Conservation (phyloP, 2,329 filamentous ascomycete species). For the Hypoxylon sp. region DNA sequence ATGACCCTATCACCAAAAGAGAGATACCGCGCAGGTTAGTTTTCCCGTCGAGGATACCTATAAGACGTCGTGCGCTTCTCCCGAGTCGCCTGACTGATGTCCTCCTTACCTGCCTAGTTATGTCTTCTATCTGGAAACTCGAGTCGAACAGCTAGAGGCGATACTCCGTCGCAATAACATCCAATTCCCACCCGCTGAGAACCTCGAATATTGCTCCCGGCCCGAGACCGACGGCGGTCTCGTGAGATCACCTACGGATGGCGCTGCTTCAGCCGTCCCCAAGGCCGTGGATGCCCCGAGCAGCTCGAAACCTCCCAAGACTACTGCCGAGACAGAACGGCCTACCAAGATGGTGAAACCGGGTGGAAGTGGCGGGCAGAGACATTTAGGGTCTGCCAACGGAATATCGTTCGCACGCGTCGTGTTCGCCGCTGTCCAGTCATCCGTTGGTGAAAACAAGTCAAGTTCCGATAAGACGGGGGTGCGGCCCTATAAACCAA, state of each 20-base stretch:
- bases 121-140: slow-evolving; percentile 91
- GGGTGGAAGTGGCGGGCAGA: slow-evolving; percentile 71
- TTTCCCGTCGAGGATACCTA: slow-evolving; percentile 1
- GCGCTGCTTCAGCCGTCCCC: slow-evolving; percentile 44
- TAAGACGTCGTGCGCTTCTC: background rate
- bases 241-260: slow-evolving; percentile 47
- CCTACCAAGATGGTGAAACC: slow-evolving; percentile 44
- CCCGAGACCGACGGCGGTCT: slow-evolving; percentile 50
- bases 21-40: slow-evolving; percentile 92
- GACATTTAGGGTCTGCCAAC: slow-evolving; percentile 83
- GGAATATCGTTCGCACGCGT: slow-evolving; percentile 95
- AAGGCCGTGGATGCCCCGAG: slow-evolving; percentile 45
- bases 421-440: slow-evolving; percentile 91
- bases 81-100: slow-evolving; percentile 27
- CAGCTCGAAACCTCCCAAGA: slow-evolving; percentile 46
- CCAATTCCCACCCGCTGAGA: slow-evolving; percentile 72
- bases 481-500: slow-evolving; percentile 64
- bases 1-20: slow-evolving; percentile 94
- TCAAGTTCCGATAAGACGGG: slow-evolving; percentile 73
- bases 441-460: slow-evolving; percentile 68
- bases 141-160: slow-evolving; percentile 82
- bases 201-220: slow-evolving; percentile 71
- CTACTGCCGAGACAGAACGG: slow-evolving; percentile 63
- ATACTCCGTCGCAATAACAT: slow-evolving; percentile 75
- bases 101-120: slow-evolving; percentile 66